Conservation (phyloP, 2,329 filamentous ascomycete species). For the Coleophoma cylindrospora region DNA sequence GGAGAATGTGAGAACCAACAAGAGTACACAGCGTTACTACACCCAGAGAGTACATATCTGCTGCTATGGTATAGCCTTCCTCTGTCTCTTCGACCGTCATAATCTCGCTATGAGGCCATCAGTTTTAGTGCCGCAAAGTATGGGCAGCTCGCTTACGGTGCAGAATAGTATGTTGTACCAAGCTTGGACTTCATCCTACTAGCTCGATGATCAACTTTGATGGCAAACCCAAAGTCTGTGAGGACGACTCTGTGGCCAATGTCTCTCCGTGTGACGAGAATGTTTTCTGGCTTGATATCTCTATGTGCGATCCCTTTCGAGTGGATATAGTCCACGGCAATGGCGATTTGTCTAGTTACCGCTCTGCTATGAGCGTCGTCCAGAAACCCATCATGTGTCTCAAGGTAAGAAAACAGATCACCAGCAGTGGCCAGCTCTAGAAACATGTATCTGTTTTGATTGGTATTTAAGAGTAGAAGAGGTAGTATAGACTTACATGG, state of each 20-base stretch:
- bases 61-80: slow-evolving; percentile 22
- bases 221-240: slow-evolving; percentile 28
- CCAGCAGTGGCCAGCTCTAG: slow-evolving; percentile 49
- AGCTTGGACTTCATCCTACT: slow-evolving; percentile 21
- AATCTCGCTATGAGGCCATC: slow-evolving; percentile 13
- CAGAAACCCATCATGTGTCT: slow-evolving; percentile 15
- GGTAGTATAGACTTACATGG: slow-evolving; percentile 32
- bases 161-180: slow-evolving; percentile 24
- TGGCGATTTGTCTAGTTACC: slow-evolving; percentile 23
- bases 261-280: slow-evolving; percentile 22
- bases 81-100: slow-evolving; percentile 3
- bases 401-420: slow-evolving; percentile 25
- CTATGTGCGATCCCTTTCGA: slow-evolving; percentile 21
- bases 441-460: slow-evolving; percentile 43
- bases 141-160: slow-evolving; percentile 19
- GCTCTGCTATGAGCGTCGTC: slow-evolving; percentile 19
- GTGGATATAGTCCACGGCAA: slow-evolving; percentile 24
- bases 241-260: slow-evolving; percentile 24
- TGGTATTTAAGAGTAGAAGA: slow-evolving; percentile 2
- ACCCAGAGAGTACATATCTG: slow-evolving; percentile 27
- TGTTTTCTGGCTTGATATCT: slow-evolving; percentile 27
- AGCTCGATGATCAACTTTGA: slow-evolving; percentile 6
- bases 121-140: slow-evolving; percentile 2
- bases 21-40: slow-evolving; percentile 20
- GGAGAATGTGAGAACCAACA: slow-evolving; percentile 12